Evolutionary conservation across 1,284 basidiomycete genomes (phyloP).

Genomic region (Cutaneotrichosporon sp.): DNA sequence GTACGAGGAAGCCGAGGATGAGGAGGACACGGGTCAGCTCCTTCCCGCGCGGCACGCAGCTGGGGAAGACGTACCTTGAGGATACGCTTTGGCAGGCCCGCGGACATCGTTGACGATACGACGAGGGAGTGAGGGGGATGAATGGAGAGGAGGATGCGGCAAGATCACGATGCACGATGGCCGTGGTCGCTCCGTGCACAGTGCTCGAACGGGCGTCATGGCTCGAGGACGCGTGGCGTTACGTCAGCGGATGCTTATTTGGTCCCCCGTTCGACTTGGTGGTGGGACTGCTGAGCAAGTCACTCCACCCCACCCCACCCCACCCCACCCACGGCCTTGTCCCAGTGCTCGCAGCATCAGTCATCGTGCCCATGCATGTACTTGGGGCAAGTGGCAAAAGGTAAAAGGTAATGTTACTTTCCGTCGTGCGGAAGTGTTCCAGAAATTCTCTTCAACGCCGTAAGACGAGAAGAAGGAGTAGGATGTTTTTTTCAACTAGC

Average conservation of each 20-base stretch:
- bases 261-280: too few species aligned
- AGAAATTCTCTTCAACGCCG: conserved; percentile 17
- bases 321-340: too few species aligned
- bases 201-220: too few species aligned
- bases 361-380: background rate
- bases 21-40: background rate
- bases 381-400: background rate
- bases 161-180: too few species aligned
- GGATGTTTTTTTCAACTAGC: conserved; percentile 24
- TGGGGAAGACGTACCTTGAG: conserved; percentile 50
- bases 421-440: conserved; percentile 9
- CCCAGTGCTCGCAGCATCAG: too few species aligned
- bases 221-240: too few species aligned
- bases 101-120: conserved; percentile 33
- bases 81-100: conserved; percentile 53
- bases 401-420: background rate
- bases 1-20: too few species aligned
- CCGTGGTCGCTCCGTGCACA: too few species aligned
- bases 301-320: too few species aligned
- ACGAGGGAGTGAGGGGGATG: background rate
- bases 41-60: background rate
- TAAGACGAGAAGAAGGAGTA: conserved; percentile 13
- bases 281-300: too few species aligned
- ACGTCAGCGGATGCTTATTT: too few species aligned
- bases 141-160: background rate